Base-by-base conservation (phyloP, 73 alveolate species). In the Paramecium primaurelia region DNA sequence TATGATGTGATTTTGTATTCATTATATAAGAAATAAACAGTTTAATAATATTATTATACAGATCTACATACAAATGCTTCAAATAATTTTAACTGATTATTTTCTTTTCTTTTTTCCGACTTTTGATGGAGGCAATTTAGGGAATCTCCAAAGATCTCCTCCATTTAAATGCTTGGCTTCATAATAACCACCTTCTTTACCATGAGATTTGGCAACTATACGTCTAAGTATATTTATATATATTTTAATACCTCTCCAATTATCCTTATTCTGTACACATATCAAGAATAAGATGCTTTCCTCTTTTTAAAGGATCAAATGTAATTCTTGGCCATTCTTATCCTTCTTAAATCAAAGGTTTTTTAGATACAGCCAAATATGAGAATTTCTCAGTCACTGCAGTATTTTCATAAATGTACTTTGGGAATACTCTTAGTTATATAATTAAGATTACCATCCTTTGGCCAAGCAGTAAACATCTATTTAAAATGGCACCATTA, bases 401-500 rank as follows among this genome's bases (percentile, higher is more conserved):
- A 12, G 84, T 64, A 25, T 64, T 64, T 34, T 64, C 84, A 64
- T 64, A 25, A 9, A 59, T 59, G 25, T 59, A 59, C 22, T 59
- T 59, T 59, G 77, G 77, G 16, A 59, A 59, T 59, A 59, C 77
- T 59, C 77, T 59, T 59, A 59, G 45, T 59, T 59, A 59, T 26
- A 59, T 6, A 59, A 59, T 59, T 12, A 69, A 77, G 71, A 87
- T 73, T 49, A 45, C 80, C 92, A 9, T 89, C 86, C n/a, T 95
- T 83, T 12, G 96, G 97, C 59, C 86, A 88, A 25, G 88, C 28
- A 38, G 90, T 73, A 37, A 80, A 84, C 77, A 88, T 68, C 44
- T 91, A 86, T 54, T 96, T 92, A 86, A 95, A 95, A 87, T 96
- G 97, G 38, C 99, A 96, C 99, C 99, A 96, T 38, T 91, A 20